Evolutionary conservation across 2,329 filamentous ascomycete genomes (phyloP), one percentile per base, ranked within the genome.

Genomic region (Colletotrichum sp.): DNA sequence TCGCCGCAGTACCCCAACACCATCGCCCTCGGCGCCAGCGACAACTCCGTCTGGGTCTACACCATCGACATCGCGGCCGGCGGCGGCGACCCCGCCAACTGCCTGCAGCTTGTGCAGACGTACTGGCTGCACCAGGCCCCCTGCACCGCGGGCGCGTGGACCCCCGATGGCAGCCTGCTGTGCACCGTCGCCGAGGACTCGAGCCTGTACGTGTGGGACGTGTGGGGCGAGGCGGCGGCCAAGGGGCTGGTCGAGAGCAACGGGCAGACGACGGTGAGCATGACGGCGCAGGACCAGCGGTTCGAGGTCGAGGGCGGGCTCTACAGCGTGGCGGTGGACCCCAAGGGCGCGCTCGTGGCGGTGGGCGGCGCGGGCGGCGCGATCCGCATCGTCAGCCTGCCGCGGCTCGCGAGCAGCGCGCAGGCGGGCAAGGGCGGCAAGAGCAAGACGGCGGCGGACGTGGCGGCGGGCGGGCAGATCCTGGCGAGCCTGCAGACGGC

Each of bases 21-120:
- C 10, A 83, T 99, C 77, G 97, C 97, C 0, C 87, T 99, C 9
- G 97, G 97, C 73, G 96, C 96, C 39, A 94, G 91, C 44, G 96
- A 99, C 83, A 97, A 97, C 71, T 96, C 93, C 68, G 96, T 98
- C 57, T 99, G 97, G 97, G 94, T 99, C 12, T 98, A 98, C 87
- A 93, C 93, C n/a, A 90, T 99, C 81, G 93, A 96, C 84, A 87
- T 91, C 34, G 88, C 88, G 70, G 88, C 88, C 74, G 92, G 95
- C 78, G 59, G 85, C 39, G 85, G 85, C 66, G 88, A 87, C 81
- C 86, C 95, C 9, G 71, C 75, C 4, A 67, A 76, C 71, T 67
- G 63, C 24, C 89, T 99, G 69, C 93, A 93, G 80, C 97, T 99
- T 82, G 90, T 98, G 7, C 95, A 98, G 87, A 94, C 94, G 30